These are phyloP conservation scores for Monosporascus sp. DNA, from an alignment of 2,329 filamentous ascomycete genomes.

Conservation along the genomic window DNA sequence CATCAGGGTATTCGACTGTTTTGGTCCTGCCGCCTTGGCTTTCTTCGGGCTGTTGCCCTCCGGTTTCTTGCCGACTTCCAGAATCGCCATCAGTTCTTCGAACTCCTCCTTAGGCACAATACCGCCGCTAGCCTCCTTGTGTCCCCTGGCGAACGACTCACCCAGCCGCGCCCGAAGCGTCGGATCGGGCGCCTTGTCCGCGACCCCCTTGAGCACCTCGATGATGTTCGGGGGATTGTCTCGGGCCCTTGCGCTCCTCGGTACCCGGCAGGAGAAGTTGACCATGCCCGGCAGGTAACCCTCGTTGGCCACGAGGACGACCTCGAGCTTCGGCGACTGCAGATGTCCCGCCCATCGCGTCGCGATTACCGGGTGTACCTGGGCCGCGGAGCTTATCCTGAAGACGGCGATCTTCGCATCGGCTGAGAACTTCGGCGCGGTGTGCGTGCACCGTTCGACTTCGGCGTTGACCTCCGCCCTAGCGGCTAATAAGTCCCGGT, in stretches of 20 bases:
- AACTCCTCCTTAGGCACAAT: slow-evolving; percentile 57
- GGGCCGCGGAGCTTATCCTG: slow-evolving; percentile 52
- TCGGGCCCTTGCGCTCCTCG: slow-evolving; percentile 46
- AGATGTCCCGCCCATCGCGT: slow-evolving; percentile 61
- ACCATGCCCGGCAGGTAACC: slow-evolving; percentile 59
- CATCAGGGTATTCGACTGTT: slow-evolving; percentile 49
- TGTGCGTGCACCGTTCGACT: slow-evolving; percentile 55
- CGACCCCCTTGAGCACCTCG: slow-evolving; percentile 47
- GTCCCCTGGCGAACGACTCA: slow-evolving; percentile 59
- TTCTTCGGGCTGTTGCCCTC: slow-evolving; percentile 28
- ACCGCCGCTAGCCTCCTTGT: slow-evolving; percentile 63
- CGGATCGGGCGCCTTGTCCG: slow-evolving; percentile 32
- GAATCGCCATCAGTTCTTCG: slow-evolving; percentile 55
- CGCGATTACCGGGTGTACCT: slow-evolving; percentile 63
- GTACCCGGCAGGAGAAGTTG: slow-evolving; percentile 62
- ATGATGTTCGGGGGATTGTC: slow-evolving; percentile 60
- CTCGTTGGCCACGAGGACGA: slow-evolving; percentile 62
- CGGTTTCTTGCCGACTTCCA: slow-evolving; percentile 53
- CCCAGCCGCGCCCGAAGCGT: slow-evolving; percentile 45
- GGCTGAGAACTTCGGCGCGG: slow-evolving; percentile 56
- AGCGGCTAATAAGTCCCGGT: slow-evolving; percentile 45
- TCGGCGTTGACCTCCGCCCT: slow-evolving; percentile 55
- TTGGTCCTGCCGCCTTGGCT: slow-evolving; percentile 21
- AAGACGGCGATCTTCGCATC: slow-evolving; percentile 60
- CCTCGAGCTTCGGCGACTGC: slow-evolving; percentile 52